phyloP scores from a whole-genome alignment of 2,329 filamentous ascomycete species.

The Cercospora zeae-maydis region DNA sequence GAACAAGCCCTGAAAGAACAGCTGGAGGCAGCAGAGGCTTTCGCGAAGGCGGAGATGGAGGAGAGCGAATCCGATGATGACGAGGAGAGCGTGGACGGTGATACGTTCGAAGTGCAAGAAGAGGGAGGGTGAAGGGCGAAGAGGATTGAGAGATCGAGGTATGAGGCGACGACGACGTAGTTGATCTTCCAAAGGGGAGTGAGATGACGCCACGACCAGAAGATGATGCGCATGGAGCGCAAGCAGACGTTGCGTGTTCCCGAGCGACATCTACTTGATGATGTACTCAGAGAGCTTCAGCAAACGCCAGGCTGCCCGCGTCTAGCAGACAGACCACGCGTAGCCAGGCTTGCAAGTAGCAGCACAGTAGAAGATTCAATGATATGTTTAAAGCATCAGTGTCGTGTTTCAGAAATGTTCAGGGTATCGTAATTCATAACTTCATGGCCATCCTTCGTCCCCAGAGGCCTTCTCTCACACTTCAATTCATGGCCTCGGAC shows the following conservation, averaged over 20 bases:
- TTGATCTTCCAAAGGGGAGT: background rate
- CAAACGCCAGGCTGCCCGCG: background rate
- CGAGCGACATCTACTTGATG: background rate
- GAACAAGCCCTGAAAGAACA: constrained; percentile 15
- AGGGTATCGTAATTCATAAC: background rate
- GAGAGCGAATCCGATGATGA: constrained; percentile 12
- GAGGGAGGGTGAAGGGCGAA: constrained; percentile 16
- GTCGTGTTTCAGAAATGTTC: background rate
- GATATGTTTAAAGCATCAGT: background rate
- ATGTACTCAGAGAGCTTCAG: background rate
- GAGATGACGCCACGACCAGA: background rate
- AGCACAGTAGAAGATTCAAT: background rate
- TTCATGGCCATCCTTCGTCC: background rate
- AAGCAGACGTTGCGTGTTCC: background rate
- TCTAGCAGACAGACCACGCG: background rate
- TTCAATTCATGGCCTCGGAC: too few relatives aligned
- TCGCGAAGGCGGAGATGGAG: constrained; percentile 24
- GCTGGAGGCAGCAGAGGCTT: constrained; percentile 12
- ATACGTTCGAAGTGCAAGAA: constrained; percentile 18
- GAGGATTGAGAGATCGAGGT: constrained; percentile 9
- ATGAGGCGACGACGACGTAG: background rate
- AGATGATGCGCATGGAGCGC: background rate
- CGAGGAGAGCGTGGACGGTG: constrained; percentile 25
- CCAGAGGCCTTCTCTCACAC: background rate
- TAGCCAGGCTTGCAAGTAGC: background rate